These are phyloP conservation scores for Hygrocybe punicea DNA, from an alignment of 768 basidiomycete species.

Conservation along the genomic window DNA sequence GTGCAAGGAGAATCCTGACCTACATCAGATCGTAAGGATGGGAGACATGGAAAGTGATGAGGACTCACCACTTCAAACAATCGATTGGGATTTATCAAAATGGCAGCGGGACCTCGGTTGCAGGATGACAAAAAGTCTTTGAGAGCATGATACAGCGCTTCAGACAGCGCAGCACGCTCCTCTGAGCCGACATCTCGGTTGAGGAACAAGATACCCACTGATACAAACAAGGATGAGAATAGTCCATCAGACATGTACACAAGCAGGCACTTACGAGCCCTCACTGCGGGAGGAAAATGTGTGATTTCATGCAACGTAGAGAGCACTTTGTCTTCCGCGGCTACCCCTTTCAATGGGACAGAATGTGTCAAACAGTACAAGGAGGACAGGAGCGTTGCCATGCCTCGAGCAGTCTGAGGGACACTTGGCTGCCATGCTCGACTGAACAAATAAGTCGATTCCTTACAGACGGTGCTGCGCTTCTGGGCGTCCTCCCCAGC, in stretches of 20 bases:
- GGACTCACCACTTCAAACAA: slow-evolving; percentile 18
- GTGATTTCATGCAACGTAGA: slow-evolving; percentile 20
- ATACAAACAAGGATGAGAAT: not conserved
- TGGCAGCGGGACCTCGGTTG: slow-evolving; percentile 13
- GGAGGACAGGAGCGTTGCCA: slow-evolving; percentile 30
- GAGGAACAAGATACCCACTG: slow-evolving; percentile 23
- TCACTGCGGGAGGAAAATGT: slow-evolving; percentile 27
- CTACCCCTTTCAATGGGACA: slow-evolving; percentile 15
- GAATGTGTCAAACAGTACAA: slow-evolving; percentile 24
- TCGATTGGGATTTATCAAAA: slow-evolving; percentile 12
- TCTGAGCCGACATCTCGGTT: slow-evolving; percentile 19
- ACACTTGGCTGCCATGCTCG: slow-evolving; percentile 23
- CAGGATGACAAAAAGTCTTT: slow-evolving; percentile 15
- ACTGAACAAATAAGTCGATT: slow-evolving; percentile 18
- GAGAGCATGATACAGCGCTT: slow-evolving; percentile 21
- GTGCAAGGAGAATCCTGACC: slow-evolving; percentile 15
- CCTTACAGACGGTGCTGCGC: slow-evolving; percentile 13
- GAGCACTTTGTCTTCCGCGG: slow-evolving; percentile 19
- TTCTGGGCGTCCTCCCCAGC: not conserved
- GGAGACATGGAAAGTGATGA: not conserved
- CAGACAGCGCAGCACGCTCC: slow-evolving; percentile 25
- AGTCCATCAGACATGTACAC: not conserved
- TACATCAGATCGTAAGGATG: not conserved
- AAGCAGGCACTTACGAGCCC: slow-evolving; percentile 20
- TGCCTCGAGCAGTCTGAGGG: slow-evolving; percentile 26